These are phyloP conservation scores for Acrocalymma vagum DNA, from an alignment of 2,329 filamentous ascomycete species.

Conservation along the genomic window DNA sequence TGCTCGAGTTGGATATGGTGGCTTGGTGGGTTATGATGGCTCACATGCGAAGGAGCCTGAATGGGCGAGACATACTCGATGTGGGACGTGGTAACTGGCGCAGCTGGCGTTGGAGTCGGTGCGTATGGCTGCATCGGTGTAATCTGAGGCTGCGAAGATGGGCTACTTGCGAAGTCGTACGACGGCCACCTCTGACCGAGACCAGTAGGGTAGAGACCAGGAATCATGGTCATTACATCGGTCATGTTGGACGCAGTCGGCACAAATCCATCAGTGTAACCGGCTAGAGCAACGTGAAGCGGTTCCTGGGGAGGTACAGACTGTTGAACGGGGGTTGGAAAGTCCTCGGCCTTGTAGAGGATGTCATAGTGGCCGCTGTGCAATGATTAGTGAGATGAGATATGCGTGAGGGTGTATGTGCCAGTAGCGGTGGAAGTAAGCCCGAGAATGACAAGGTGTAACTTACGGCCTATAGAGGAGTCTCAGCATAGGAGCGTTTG, in stretches of 20 bases:
- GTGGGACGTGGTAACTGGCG: constrained; percentile 36
- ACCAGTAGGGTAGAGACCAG: constrained; percentile 54
- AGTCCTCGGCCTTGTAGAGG: constrained; percentile 75
- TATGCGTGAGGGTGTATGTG: constrained; percentile 1
- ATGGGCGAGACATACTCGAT: constrained; percentile 44
- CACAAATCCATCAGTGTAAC: constrained; percentile 51
- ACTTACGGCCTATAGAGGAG: constrained; percentile 73
- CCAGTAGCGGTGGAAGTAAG: constrained; percentile 17
- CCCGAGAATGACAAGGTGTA: background rate
- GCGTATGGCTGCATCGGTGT: constrained; percentile 42
- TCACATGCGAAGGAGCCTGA: constrained; percentile 32
- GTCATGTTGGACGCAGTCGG: constrained; percentile 42
- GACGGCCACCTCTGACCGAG: constrained; percentile 44
- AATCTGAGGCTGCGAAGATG: constrained; percentile 41
- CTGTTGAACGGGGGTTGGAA: constrained; percentile 42
- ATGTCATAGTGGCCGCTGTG: constrained; percentile 88
- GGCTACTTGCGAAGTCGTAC: constrained; percentile 44
- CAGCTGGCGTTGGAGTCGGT: constrained; percentile 35
- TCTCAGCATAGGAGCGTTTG: constrained; percentile 69
- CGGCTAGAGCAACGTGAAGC: constrained; percentile 46
- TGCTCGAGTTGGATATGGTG: constrained; percentile 44
- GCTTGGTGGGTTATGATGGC: constrained; percentile 32
- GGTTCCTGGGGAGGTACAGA: constrained; percentile 36
- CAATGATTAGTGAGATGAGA: constrained; percentile 24
- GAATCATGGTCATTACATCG: constrained; percentile 52